A percentile compares a stretch with the other conserved stretches of the same genome.
phyloP scores from a whole-genome alignment of 805 yeast genomes.

The Pichia ethanolica region DNA sequence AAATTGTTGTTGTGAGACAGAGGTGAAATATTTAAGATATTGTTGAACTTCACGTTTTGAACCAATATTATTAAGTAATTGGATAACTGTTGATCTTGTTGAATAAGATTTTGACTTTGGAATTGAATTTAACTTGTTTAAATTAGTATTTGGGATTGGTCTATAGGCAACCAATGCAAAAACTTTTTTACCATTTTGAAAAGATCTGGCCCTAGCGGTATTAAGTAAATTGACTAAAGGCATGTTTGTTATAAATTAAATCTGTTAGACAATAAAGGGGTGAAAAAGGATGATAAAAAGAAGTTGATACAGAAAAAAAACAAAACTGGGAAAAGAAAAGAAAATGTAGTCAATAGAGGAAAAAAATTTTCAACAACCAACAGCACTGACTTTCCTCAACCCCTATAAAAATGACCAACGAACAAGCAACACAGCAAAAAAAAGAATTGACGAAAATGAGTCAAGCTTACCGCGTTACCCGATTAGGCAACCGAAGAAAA shows the following conservation, averaged over 20 bases:
- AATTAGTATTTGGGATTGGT: neutral
- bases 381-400: too few species aligned
- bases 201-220: neutral
- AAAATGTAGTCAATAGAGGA: neutral
- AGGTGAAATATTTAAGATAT: conserved; percentile 90
- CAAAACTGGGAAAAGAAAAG: neutral
- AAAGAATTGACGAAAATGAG: conserved; percentile 1
- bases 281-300: neutral
- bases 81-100: conserved; percentile 93
- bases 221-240: conserved; percentile 7
- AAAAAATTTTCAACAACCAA: neutral
- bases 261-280: neutral
- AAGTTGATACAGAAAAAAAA: neutral
- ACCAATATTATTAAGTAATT: conserved; percentile 89
- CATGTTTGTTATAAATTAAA: neutral
- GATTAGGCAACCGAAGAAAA: conserved; percentile 4
- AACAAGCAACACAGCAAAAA: neutral
- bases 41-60: conserved; percentile 98
- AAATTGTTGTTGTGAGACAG: conserved; percentile 92
- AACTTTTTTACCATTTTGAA: neutral
- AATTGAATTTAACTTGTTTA: neutral
- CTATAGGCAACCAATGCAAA: conserved; percentile 7
- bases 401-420: neutral
- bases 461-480: conserved; percentile 13
- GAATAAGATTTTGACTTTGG: conserved; percentile 32